Percentiles rank a stretch among this genome's conserved stretches.
These are phyloP conservation scores for Thermoascus crustaceus DNA, from an alignment of 2,329 filamentous ascomycete species.

Conservation along the genomic window DNA sequence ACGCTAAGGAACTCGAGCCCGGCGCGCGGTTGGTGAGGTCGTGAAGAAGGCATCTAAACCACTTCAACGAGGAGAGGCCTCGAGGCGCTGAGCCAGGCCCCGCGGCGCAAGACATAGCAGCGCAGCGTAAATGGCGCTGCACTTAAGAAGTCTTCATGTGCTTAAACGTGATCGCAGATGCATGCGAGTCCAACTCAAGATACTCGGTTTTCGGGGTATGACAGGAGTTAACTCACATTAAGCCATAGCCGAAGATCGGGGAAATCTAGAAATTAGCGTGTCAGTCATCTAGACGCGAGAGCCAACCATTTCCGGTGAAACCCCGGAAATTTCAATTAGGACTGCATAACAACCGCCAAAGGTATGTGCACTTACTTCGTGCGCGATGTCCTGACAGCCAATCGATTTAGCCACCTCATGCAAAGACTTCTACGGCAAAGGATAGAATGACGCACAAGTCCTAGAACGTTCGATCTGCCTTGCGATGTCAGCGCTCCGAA, in stretches of 20 bases:
- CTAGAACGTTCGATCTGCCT: constrained; percentile 46
- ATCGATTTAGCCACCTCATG: constrained; percentile 34
- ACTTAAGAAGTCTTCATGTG: constrained; percentile 7
- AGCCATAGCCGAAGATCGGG: constrained; percentile 31
- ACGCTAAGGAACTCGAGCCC: background rate
- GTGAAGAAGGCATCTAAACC: too few species aligned
- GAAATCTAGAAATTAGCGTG: constrained; percentile 33
- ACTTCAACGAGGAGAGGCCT: background rate
- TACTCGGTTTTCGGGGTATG: constrained; percentile 18
- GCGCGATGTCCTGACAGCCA: constrained; percentile 32
- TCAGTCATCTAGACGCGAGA: constrained; percentile 28
- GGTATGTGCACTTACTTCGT: constrained; percentile 26
- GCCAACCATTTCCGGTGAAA: constrained; percentile 29
- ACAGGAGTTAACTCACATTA: constrained; percentile 26
- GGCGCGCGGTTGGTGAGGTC: background rate
- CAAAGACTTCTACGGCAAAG: constrained; percentile 11
- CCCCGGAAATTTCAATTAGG: constrained; percentile 17
- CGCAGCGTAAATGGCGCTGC: too few species aligned
- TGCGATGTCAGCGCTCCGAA: constrained; percentile 16
- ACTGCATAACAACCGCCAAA: constrained; percentile 25
- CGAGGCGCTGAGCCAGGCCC: too few species aligned
- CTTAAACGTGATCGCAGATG: constrained; percentile 27
- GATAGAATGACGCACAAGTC: constrained; percentile 44
- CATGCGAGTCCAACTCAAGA: constrained; percentile 23
- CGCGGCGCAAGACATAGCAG: too few species aligned